These are phyloP conservation scores for Lactifluus piperatus DNA, from an alignment of 768 basidiomycete species.

Conservation along the genomic window DNA sequence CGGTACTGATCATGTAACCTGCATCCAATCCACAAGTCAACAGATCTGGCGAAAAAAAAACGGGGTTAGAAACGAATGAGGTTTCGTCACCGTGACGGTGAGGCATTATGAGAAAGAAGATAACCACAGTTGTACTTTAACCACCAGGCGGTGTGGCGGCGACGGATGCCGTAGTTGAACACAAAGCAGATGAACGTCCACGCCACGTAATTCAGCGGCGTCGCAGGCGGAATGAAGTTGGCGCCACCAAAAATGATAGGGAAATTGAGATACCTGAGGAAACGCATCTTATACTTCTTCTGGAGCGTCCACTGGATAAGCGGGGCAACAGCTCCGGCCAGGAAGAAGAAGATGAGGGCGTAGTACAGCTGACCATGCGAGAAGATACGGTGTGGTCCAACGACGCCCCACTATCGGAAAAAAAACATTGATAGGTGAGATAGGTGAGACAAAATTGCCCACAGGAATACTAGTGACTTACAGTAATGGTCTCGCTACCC, in stretches of 20 bases:
- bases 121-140: conserved; percentile 30
- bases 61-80: not conserved
- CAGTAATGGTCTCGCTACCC: conserved; percentile 66
- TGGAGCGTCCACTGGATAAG: conserved; percentile 42
- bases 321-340: conserved; percentile 60
- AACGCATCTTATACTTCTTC: not conserved
- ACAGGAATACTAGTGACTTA: conserved; percentile 31
- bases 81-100: too few species aligned
- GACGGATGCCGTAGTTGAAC: conserved; percentile 32
- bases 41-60: conserved; percentile 35
- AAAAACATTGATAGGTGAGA: not conserved
- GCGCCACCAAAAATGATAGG: conserved; percentile 37
- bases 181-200: conserved; percentile 31
- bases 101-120: conserved; percentile 1
- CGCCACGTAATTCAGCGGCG: conserved; percentile 34
- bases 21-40: conserved; percentile 66
- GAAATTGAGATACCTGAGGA: conserved; percentile 53
- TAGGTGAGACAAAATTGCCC: not conserved
- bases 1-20: conserved; percentile 47
- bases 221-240: conserved; percentile 34
- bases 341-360: conserved; percentile 66
- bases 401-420: conserved; percentile 47
- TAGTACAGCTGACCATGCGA: not conserved
- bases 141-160: conserved; percentile 33
- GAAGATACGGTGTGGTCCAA: conserved; percentile 49